phyloP scores from a whole-genome alignment of 345 rosid genomes.

The Noccaea bulbosa region DNA sequence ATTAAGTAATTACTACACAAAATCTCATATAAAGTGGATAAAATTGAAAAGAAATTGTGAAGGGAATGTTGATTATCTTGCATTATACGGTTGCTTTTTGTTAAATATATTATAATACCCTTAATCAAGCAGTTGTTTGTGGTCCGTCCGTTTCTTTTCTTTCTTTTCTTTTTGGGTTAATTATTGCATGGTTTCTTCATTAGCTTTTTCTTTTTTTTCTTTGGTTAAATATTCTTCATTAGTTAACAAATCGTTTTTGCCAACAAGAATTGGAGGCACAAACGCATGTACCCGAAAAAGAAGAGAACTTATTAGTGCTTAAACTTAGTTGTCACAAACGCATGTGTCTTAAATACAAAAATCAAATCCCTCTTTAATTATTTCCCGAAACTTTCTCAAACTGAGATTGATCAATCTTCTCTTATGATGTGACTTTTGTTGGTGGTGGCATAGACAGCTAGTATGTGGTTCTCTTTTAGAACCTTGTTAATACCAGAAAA shows the following conservation, averaged over 20 bases:
- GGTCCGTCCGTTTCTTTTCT: constrained; percentile 27
- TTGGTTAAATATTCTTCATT: not conserved
- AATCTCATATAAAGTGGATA: not conserved
- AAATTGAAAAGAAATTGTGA: constrained; percentile 16
- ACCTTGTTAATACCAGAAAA: not conserved
- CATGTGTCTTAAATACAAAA: not conserved
- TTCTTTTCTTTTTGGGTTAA: not conserved
- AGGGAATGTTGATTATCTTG: constrained; percentile 35
- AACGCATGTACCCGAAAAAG: constrained; percentile 13
- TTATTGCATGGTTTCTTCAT: constrained; percentile 23
- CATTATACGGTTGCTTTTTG: constrained; percentile 30
- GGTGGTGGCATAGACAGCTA: not conserved
- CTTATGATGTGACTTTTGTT: constrained; percentile 17
- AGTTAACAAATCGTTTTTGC: constrained; percentile 12
- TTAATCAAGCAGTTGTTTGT: constrained; percentile 17
- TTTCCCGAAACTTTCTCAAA: not conserved
- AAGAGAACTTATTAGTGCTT: not conserved
- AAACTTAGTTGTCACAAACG: not conserved
- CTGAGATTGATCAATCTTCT: constrained; percentile 13
- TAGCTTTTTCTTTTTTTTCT: not conserved
- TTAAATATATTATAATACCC: not conserved
- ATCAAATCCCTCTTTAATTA: not conserved
- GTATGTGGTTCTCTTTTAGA: not conserved
- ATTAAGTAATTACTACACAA: constrained; percentile 18
- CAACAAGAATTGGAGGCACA: constrained; percentile 22